A percentile compares a stretch with the other conserved stretches of the same genome.
Evolutionary conservation across 176 grass and related monocot species (phyloP).

Genomic region (Microstegium vimineum): DNA sequence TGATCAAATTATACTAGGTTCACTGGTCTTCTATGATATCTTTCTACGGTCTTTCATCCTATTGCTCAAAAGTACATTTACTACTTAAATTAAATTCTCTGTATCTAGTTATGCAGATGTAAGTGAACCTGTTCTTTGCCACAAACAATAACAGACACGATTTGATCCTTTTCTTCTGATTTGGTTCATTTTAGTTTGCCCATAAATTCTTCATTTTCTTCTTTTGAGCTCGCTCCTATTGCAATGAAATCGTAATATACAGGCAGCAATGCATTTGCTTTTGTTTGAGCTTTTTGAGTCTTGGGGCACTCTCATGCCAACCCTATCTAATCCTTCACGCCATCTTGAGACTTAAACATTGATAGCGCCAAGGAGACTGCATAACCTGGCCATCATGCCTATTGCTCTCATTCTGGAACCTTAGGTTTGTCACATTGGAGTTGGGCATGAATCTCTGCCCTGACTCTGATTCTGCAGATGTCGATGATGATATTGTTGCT

Average conservation of each 20-base stretch:
- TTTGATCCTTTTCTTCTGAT: background rate
- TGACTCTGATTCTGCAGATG: slow-evolving; percentile 42
- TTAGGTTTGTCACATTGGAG: slow-evolving; percentile 34
- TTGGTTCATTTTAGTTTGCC: background rate
- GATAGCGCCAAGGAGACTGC: slow-evolving; percentile 61
- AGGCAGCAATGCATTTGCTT: slow-evolving; percentile 24
- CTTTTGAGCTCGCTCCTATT: background rate
- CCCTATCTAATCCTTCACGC: slow-evolving; percentile 33
- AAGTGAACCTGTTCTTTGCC: slow-evolving; percentile 15
- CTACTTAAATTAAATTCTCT: background rate
- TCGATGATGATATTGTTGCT: slow-evolving; percentile 42
- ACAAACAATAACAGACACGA: background rate
- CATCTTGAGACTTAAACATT: slow-evolving; percentile 67
- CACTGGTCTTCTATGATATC: background rate
- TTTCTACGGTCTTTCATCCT: background rate
- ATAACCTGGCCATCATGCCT: slow-evolving; percentile 56
- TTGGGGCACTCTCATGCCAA: background rate
- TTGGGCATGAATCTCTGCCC: background rate
- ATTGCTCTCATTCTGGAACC: slow-evolving; percentile 53
- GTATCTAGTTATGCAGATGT: background rate
- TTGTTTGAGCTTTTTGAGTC: slow-evolving; percentile 14
- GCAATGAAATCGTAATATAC: slow-evolving; percentile 31
- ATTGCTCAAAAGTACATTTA: background rate
- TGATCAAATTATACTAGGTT: slow-evolving; percentile 17
- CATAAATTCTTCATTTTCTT: slow-evolving; percentile 5